Evolutionary conservation across 2,329 filamentous ascomycete genomes (phyloP).

Genomic region (Sphaerulina populicola): DNA sequence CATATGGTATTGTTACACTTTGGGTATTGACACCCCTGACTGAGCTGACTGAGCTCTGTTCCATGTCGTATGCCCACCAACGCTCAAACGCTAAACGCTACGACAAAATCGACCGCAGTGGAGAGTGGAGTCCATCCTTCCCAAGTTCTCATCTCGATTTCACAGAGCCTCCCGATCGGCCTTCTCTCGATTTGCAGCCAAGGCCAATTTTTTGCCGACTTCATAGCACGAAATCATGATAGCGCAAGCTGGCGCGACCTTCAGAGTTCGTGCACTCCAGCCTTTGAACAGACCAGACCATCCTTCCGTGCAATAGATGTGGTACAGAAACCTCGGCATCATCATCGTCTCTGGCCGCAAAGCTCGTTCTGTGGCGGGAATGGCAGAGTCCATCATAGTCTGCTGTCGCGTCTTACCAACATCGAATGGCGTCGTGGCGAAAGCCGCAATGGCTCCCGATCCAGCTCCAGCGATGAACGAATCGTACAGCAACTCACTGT

Average conservation of each 20-base stretch:
- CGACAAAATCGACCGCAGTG: not conserved
- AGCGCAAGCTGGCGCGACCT: slow-evolving; percentile 90
- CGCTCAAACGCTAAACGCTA: not conserved
- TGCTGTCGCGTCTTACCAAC: slow-evolving; percentile 95
- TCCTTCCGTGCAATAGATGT: slow-evolving; percentile 85
- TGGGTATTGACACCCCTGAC: not conserved
- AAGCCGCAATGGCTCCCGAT: slow-evolving; percentile 75
- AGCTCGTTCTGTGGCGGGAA: slow-evolving; percentile 36
- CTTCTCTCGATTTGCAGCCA: slow-evolving; percentile 58
- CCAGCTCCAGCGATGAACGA: slow-evolving; percentile 79
- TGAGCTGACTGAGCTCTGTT: not conserved
- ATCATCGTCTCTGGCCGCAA: slow-evolving; percentile 60
- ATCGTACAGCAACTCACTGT: slow-evolving; percentile 74
- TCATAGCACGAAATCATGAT: slow-evolving; percentile 99
- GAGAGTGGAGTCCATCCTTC: not conserved
- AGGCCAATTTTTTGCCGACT: slow-evolving; percentile 81
- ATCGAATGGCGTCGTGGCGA: slow-evolving; percentile 90
- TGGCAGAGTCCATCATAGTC: slow-evolving; percentile 56
- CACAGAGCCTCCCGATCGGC: slow-evolving; percentile 1
- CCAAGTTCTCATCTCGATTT: not conserved
- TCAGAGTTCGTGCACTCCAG: slow-evolving; percentile 83
- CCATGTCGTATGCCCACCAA: not conserved
- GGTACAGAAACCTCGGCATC: slow-evolving; percentile 76
- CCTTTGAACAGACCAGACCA: slow-evolving; percentile 74
- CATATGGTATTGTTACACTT: not conserved